These are phyloP conservation scores for Penicillium soppii DNA, from an alignment of 495 filamentous ascomycete genomes.

Conservation along the genomic window DNA sequence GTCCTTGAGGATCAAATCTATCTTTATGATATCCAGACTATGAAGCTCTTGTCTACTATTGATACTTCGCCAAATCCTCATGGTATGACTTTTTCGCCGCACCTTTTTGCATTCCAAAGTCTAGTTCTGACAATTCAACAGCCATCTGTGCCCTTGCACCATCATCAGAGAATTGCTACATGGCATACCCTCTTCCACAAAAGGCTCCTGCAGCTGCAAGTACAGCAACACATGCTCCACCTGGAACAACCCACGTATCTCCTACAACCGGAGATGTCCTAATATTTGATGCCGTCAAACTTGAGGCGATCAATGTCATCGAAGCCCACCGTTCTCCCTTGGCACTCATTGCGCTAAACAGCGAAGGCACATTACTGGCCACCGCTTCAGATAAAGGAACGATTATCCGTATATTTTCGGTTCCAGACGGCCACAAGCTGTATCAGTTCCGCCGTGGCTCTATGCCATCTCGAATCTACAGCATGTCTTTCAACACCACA, in stretches of 20 bases:
- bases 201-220: constrained; percentile 66
- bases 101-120: constrained; percentile 5
- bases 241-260: constrained; percentile 66
- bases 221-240: constrained; percentile 81
- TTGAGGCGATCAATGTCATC: constrained; percentile 86
- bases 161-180: constrained; percentile 91
- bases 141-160: constrained; percentile 91
- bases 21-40: constrained; percentile 96
- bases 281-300: constrained; percentile 81
- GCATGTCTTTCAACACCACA: constrained; percentile 98
- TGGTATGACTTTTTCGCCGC: constrained; percentile 47
- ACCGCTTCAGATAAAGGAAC: constrained; percentile 97
- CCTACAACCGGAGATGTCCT: constrained; percentile 91
- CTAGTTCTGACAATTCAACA: constrained; percentile 27
- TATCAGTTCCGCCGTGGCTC: constrained; percentile 94
- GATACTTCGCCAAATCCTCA: constrained; percentile 89
- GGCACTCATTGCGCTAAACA: constrained; percentile 85
- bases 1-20: constrained; percentile 95
- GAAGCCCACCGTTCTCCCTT: constrained; percentile 94
- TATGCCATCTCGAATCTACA: constrained; percentile 90
- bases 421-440: constrained; percentile 85
- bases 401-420: constrained; percentile 90
- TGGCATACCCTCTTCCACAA: constrained; percentile 88
- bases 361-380: constrained; percentile 87
- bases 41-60: constrained; percentile 87